These are phyloP conservation scores for Penicillium mononematosum DNA, from an alignment of 495 filamentous ascomycete genomes.

Conservation along the genomic window DNA sequence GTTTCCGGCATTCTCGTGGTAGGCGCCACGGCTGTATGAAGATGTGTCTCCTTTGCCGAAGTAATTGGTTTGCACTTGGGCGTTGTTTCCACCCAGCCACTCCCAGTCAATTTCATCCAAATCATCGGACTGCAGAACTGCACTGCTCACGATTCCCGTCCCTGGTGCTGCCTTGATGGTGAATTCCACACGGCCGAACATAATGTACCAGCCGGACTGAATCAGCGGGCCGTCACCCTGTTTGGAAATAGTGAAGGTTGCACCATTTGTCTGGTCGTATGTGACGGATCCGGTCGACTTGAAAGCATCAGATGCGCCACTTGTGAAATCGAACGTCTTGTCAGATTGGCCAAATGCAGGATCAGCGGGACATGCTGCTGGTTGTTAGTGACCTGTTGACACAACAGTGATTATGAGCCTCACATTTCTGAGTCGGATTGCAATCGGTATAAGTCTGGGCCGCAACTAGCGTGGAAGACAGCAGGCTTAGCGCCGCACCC, in stretches of 20 bases:
- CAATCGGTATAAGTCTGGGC: constrained; percentile 77
- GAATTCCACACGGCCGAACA: constrained; percentile 64
- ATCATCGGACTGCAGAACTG: constrained; percentile 79
- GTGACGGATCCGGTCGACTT: constrained; percentile 61
- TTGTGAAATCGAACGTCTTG: constrained; percentile 71
- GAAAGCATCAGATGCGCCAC: constrained; percentile 67
- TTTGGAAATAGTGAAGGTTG: constrained; percentile 77
- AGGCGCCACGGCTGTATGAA: constrained; percentile 61
- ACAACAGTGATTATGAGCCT: constrained; percentile 18
- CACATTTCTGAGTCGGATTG: constrained; percentile 69
- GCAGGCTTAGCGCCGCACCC: constrained; percentile 27
- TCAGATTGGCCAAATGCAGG: constrained; percentile 79
- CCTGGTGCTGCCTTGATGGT: constrained; percentile 61
- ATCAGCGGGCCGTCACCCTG: constrained; percentile 82
- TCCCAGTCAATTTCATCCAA: constrained; percentile 93
- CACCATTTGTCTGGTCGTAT: constrained; percentile 70
- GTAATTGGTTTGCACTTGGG: constrained; percentile 73
- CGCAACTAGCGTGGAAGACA: constrained; percentile 42
- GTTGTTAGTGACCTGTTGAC: constrained; percentile 21
- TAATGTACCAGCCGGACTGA: constrained; percentile 70
- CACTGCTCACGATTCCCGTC: constrained; percentile 67
- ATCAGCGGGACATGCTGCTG: constrained; percentile 66
- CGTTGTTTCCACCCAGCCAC: constrained; percentile 67
- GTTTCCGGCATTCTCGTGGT: constrained; percentile 50
- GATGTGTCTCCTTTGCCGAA: constrained; percentile 79